Conservation (phyloP, 176 grass and related monocot species). For the Thinopyrum elongatum region DNA sequence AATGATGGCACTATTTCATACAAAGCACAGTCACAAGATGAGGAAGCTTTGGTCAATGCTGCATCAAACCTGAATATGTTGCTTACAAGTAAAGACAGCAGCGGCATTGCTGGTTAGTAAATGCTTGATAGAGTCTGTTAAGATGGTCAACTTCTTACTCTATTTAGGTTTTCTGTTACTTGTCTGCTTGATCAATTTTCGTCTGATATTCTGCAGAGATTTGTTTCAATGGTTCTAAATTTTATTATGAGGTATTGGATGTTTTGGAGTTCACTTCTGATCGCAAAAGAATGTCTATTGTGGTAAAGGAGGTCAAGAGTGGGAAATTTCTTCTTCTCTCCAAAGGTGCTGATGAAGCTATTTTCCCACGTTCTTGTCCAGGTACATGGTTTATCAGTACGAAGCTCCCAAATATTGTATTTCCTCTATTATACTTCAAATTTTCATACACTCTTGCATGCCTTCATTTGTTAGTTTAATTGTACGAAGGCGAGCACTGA, state of each 20-base stretch:
- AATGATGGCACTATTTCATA: constrained; percentile 57
- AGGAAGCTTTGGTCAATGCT: constrained; percentile 89
- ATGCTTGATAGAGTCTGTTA: constrained; percentile 23
- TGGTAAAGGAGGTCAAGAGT: constrained; percentile 58
- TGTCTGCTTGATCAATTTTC: constrained; percentile 10
- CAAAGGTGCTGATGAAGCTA: constrained; percentile 95
- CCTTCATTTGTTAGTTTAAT: constrained; percentile 3
- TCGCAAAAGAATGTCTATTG: constrained; percentile 92
- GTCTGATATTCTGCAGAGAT: constrained; percentile 53
- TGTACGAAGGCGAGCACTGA: neutral
- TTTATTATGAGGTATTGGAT: constrained; percentile 70
- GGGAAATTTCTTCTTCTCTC: constrained; percentile 71
- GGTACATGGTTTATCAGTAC: constrained; percentile 43
- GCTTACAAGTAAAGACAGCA: constrained; percentile 70
- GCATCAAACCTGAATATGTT: constrained; percentile 75
- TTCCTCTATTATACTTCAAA: neutral
- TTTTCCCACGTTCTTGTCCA: constrained; percentile 55
- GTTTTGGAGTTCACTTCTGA: constrained; percentile 94
- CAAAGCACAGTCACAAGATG: constrained; percentile 97
- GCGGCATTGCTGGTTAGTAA: constrained; percentile 53
- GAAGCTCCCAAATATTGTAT: constrained; percentile 8
- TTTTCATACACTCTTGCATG: neutral
- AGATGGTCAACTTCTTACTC: constrained; percentile 6
- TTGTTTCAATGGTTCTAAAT: constrained; percentile 54
- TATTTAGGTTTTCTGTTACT: neutral